A percentile compares a stretch with the other conserved stretches of the same genome.
Evolutionary conservation across 202 grass and related monocot genomes (phyloP).

Genomic region (Zizania palustris): DNA sequence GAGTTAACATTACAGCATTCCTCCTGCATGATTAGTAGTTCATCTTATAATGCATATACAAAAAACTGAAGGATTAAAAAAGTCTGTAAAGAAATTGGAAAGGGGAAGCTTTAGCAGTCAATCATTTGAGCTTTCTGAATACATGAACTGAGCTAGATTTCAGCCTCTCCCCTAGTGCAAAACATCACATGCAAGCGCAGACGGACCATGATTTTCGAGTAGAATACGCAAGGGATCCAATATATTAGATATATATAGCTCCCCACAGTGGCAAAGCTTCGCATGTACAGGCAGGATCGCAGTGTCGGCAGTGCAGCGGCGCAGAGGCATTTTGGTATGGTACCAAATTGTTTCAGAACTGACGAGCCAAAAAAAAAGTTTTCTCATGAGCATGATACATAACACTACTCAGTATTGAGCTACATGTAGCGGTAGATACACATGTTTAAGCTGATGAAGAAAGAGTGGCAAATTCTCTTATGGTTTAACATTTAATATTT

Average conservation of each 20-base stretch:
- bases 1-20: conserved; percentile 35
- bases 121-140: conserved; percentile 51
- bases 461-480: too few relatives aligned
- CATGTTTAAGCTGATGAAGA: too few relatives aligned
- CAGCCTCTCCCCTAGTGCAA: not conserved
- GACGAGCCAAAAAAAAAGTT: too few relatives aligned
- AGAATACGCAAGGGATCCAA: not conserved
- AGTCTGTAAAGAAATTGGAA: conserved; percentile 28
- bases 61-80: conserved; percentile 15
- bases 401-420: not conserved
- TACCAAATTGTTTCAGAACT: not conserved
- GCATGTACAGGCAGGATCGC: not conserved
- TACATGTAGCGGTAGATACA: too few relatives aligned
- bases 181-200: conserved; percentile 34
- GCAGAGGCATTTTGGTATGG: not conserved
- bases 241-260: not conserved
- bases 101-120: conserved; percentile 42
- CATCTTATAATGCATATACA: conserved; percentile 36
- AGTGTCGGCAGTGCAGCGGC: conserved; percentile 29
- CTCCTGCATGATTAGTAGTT: conserved; percentile 36
- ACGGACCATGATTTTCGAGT: not conserved
- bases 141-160: conserved; percentile 42
- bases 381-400: too few relatives aligned
- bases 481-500: not conserved
- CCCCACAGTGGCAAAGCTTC: not conserved